Percentiles rank a stretch among this genome's conserved stretches.
These are phyloP conservation scores for Fusarium ramigenum DNA, from an alignment of 2,329 filamentous ascomycete species.

Conservation along the genomic window DNA sequence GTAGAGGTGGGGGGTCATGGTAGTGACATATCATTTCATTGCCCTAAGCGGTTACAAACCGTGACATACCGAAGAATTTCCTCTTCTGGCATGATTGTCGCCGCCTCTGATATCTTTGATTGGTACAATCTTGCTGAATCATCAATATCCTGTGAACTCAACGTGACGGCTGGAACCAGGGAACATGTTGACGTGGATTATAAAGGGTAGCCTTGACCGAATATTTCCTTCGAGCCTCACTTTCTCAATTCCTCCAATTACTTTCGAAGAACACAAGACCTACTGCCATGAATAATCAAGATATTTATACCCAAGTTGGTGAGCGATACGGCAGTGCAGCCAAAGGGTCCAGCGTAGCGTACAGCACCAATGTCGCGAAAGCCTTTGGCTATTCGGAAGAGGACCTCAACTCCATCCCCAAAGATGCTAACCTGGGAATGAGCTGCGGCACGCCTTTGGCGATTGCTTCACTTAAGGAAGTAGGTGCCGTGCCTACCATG, in stretches of 20 bases:
- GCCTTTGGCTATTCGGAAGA: constrained; percentile 6
- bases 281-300: background rate
- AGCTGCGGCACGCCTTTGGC: constrained; percentile 3
- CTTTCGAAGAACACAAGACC: too few relatives aligned
- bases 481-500: accelerated
- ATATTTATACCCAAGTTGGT: background rate
- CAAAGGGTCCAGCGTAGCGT: background rate
- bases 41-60: background rate
- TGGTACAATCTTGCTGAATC: background rate
- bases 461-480: background rate
- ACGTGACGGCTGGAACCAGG: too few relatives aligned
- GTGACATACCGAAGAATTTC: background rate
- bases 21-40: background rate
- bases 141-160: background rate
- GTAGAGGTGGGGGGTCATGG: background rate
- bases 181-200: too few relatives aligned
- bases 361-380: background rate
- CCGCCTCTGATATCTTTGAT: background rate
- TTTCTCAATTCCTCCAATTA: too few relatives aligned
- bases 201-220: too few relatives aligned
- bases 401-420: background rate
- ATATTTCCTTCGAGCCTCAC: background rate
- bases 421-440: background rate
- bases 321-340: background rate
- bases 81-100: background rate